Conservation (phyloP, 257 asterid genomes). For the Phtheirospermum japonicum region DNA sequence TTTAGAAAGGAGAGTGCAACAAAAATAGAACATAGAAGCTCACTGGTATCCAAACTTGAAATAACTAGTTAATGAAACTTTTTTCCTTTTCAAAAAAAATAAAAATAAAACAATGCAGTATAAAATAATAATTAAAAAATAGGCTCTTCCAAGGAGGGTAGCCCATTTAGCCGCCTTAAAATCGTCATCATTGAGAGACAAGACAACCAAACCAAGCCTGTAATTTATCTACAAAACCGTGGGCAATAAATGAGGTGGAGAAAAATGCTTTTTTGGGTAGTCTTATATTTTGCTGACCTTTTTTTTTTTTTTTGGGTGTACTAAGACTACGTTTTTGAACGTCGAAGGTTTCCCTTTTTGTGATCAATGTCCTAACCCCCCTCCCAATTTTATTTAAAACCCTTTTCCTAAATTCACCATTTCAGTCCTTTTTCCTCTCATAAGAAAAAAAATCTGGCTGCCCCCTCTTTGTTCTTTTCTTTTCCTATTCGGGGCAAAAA, state of each 20-base stretch:
- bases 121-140: too few species aligned
- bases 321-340: slow-evolving; percentile 20
- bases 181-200: too few species aligned
- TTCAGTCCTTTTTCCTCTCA: slow-evolving; percentile 29
- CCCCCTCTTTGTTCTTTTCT: slow-evolving; percentile 16
- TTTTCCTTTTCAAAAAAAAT: too few species aligned
- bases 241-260: background rate
- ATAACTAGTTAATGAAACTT: too few species aligned
- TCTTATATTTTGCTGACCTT: background rate
- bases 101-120: too few species aligned
- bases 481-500: background rate
- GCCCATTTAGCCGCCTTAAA: too few species aligned
- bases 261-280: background rate
- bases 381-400: background rate
- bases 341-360: slow-evolving; percentile 20
- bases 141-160: too few species aligned
- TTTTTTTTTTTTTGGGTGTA: background rate
- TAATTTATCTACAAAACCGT: background rate
- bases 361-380: slow-evolving; percentile 33
- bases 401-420: slow-evolving; percentile 12
- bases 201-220: background rate
- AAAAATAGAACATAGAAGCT: too few species aligned
- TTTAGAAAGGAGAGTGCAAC: too few species aligned
- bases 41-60: too few species aligned
- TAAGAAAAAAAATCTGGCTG: slow-evolving; percentile 10